Evolutionary conservation across 225 moss, liverwort and hornwort genomes (phyloP).

Genomic region (Sphagnum contortum): DNA sequence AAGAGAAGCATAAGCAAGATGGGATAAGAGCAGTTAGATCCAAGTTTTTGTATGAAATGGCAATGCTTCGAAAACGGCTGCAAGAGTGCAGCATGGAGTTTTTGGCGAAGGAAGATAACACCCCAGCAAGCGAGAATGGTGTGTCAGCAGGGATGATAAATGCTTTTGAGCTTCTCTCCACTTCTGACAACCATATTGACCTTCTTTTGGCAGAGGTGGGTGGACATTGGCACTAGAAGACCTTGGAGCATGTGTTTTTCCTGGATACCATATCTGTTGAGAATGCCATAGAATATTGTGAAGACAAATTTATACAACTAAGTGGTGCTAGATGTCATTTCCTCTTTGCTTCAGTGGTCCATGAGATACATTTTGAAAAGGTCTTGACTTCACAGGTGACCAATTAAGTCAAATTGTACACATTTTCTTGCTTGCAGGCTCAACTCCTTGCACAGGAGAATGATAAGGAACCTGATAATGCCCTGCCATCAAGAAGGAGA

Average conservation of each 20-base stretch:
- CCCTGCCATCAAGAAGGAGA: constrained; percentile 20
- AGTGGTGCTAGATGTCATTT: too few relatives aligned
- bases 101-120: constrained; percentile 29
- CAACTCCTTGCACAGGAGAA: constrained; percentile 78
- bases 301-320: background rate
- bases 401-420: too few relatives aligned
- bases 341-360: too few relatives aligned
- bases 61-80: constrained; percentile 27
- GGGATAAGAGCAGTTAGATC: constrained; percentile 7
- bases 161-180: constrained; percentile 70
- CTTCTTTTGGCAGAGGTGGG: constrained; percentile 88
- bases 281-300: background rate
- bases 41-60: constrained; percentile 36
- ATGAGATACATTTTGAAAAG: too few relatives aligned
- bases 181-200: constrained; percentile 84
- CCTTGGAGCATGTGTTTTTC: background rate
- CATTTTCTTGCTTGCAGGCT: constrained; percentile 34
- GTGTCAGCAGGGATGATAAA: constrained; percentile 34
- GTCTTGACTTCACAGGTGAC: too few relatives aligned
- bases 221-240: background rate
- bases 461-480: constrained; percentile 25
- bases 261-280: too few relatives aligned
- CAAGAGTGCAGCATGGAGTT: constrained; percentile 43
- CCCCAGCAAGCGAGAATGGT: constrained; percentile 24
- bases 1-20: constrained; percentile 30